phyloP scores from a whole-genome alignment of 495 filamentous ascomycete species.

The Trichoderma erinaceum region DNA sequence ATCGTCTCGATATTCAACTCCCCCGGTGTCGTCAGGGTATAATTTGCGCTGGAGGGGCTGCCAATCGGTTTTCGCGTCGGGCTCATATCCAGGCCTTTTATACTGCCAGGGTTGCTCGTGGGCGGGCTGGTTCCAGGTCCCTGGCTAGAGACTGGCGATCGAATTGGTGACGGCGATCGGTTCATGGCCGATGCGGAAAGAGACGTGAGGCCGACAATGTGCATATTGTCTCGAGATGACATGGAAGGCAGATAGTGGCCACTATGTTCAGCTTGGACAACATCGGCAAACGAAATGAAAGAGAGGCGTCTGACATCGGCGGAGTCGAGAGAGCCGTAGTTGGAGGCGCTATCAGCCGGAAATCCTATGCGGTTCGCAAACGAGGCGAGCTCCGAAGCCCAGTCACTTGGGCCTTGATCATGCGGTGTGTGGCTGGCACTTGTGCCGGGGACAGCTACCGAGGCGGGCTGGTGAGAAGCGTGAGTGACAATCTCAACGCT shows the following conservation, averaged over 20 bases:
- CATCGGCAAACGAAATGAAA: conserved; percentile 93
- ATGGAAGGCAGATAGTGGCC: conserved; percentile 19
- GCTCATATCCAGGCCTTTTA: conserved; percentile 60
- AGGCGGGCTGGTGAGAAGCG: conserved; percentile 70
- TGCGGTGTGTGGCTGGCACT: conserved; percentile 33
- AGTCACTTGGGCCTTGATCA: conserved; percentile 30
- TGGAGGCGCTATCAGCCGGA: conserved; percentile 52
- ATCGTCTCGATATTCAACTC: conserved; percentile 86
- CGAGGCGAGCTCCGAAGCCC: conserved; percentile 51
- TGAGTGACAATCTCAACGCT: conserved; percentile 85
- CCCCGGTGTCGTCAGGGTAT: conserved; percentile 36
- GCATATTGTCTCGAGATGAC: conserved; percentile 54
- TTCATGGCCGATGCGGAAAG: conserved; percentile 46
- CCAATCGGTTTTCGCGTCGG: conserved; percentile 47
- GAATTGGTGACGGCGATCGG: conserved; percentile 67
- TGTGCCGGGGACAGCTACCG: conserved; percentile 50
- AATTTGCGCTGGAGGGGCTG: conserved; percentile 35
- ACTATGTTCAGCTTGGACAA: conserved; percentile 82
- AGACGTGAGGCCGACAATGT: conserved; percentile 51
- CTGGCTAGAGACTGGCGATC: conserved; percentile 62
- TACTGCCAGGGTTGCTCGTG: conserved; percentile 57
- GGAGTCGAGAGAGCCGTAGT: conserved; percentile 66
- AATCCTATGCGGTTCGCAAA: conserved; percentile 38
- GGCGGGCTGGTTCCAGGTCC: conserved; percentile 58
- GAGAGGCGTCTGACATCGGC: conserved; percentile 74